Percentiles rank a stretch among this genome's conserved stretches.
Evolutionary conservation across 1,284 basidiomycete species (phyloP).

Genomic region (Pterula multifida): DNA sequence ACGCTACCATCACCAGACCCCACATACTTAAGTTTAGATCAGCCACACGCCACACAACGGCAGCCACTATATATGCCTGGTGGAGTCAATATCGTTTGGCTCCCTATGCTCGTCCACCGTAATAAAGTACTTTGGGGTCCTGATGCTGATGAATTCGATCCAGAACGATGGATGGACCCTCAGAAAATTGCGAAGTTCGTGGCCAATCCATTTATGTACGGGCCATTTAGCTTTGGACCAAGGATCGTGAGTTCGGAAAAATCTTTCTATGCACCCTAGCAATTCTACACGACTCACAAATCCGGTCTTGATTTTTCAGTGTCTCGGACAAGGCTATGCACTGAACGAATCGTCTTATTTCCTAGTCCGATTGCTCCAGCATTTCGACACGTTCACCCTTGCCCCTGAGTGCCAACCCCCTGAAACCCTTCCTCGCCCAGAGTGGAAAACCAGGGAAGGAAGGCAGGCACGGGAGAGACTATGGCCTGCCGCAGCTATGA

Average conservation of each 20-base stretch:
- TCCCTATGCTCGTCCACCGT: conserved; percentile 48
- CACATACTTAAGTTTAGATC: conserved; percentile 23
- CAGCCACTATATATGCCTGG: conserved; percentile 48
- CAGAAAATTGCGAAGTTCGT: conserved; percentile 32
- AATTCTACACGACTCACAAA: conserved; percentile 3
- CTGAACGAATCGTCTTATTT: conserved; percentile 63
- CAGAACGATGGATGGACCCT: conserved; percentile 56
- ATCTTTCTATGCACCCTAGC: neutral
- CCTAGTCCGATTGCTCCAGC: conserved; percentile 52
- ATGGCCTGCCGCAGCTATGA: conserved; percentile 48
- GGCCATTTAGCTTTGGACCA: conserved; percentile 61
- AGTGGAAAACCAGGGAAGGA: conserved; percentile 42
- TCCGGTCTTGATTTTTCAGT: conserved; percentile 25
- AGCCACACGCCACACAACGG: conserved; percentile 2
- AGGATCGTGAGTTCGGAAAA: conserved; percentile 30
- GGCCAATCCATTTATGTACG: conserved; percentile 52
- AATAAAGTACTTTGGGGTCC: conserved; percentile 51
- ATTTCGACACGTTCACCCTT: conserved; percentile 45
- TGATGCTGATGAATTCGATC: conserved; percentile 59
- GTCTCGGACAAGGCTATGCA: conserved; percentile 63
- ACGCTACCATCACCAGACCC: conserved; percentile 39
- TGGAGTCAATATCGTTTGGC: conserved; percentile 40
- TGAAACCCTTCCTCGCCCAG: conserved; percentile 42
- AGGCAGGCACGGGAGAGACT: conserved; percentile 43
- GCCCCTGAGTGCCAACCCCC: conserved; percentile 48